Conservation (phyloP, 2,329 filamentous ascomycete species). For the Tolypocladium nubicola region DNA sequence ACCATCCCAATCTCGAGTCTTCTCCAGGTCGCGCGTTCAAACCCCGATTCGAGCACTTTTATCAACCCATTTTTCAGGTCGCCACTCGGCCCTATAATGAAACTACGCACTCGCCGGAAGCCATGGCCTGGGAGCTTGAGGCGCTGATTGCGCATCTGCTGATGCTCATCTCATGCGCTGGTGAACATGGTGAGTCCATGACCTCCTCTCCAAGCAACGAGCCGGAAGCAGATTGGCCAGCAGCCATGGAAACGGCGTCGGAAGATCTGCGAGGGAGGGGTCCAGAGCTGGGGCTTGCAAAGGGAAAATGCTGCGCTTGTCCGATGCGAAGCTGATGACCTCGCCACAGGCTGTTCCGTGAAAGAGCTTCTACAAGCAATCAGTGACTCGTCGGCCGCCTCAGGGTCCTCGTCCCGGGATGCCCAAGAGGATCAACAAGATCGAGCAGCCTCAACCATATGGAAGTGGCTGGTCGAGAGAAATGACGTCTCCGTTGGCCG, state of each 20-base stretch:
- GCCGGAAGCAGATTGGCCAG: not conserved
- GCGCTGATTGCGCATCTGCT: conserved; percentile 25
- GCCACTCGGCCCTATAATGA: conserved; percentile 13
- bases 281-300: not conserved
- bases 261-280: not conserved
- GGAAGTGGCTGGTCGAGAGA: conserved; percentile 23
- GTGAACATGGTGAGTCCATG: conserved; percentile 23
- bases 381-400: conserved; percentile 11
- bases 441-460: conserved; percentile 20
- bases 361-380: conserved; percentile 21
- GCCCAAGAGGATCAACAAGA: conserved; percentile 9
- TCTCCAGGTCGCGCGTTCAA: conserved; percentile 8
- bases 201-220: not conserved
- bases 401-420: conserved; percentile 6
- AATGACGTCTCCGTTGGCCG: conserved; percentile 24
- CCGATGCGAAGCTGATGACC: conserved; percentile 2
- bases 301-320: not conserved
- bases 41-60: conserved; percentile 3
- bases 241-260: not conserved
- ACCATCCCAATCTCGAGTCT: too few relatives aligned
- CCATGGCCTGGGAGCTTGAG: conserved; percentile 28
- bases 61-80: not conserved
- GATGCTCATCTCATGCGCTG: conserved; percentile 25
- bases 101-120: conserved; percentile 4
- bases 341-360: conserved; percentile 18